phyloP scores from a whole-genome alignment of 208 protist species.

The Leptomonas pyrrhocoris region DNA sequence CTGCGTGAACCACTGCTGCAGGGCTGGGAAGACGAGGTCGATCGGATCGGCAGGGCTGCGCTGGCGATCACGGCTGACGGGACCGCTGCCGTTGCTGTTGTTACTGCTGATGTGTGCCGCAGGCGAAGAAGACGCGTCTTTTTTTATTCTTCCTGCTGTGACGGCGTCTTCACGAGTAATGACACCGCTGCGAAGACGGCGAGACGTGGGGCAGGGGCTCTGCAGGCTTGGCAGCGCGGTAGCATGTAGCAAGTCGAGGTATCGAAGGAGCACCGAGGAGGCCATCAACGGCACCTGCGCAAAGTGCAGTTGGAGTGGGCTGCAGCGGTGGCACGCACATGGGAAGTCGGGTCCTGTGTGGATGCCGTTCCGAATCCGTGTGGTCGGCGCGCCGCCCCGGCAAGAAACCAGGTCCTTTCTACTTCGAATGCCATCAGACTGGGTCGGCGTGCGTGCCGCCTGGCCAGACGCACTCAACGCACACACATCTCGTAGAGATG shows the following conservation, averaged over 20 bases:
- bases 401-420: no score
- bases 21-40: conserved; percentile 23
- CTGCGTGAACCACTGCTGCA: conserved; percentile 21
- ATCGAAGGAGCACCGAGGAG: conserved; percentile 19
- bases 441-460: no score
- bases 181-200: not conserved
- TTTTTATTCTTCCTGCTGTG: not conserved
- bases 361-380: not conserved
- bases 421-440: no score
- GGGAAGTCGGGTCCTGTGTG: not conserved
- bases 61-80: not conserved
- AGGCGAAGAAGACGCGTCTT: not conserved
- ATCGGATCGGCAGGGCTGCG: conserved; percentile 1
- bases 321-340: conserved; percentile 24
- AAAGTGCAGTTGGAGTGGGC: conserved; percentile 31
- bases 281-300: conserved; percentile 31
- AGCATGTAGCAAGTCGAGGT: conserved; percentile 25
- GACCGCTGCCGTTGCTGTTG: not conserved
- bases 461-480: not conserved
- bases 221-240: conserved; percentile 25
- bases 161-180: no score
- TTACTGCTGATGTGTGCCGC: not conserved
- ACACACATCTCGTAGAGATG: not conserved
- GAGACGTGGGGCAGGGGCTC: conserved; percentile 7
- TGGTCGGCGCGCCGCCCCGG: no score